A percentile compares a stretch with the other conserved stretches of the same genome.
These are phyloP conservation scores for Decorospora gaudefroyi DNA, from an alignment of 2,329 filamentous ascomycete species.

Conservation along the genomic window DNA sequence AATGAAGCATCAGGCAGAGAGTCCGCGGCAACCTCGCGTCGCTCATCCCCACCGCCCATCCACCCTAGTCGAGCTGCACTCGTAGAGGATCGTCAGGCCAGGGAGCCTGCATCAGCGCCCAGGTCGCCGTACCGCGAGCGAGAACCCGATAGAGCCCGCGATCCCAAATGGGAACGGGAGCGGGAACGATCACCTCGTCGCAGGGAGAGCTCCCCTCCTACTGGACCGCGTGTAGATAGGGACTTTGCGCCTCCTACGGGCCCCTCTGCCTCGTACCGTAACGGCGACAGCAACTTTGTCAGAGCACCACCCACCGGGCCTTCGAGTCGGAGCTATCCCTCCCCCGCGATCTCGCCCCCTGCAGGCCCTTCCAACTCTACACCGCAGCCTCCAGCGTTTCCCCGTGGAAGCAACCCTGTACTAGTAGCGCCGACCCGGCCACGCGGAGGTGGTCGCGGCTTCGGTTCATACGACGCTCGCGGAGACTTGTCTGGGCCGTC, in stretches of 20 bases:
- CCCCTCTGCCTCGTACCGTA: constrained; percentile 44
- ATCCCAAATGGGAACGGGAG: constrained; percentile 34
- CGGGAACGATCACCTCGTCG: constrained; percentile 44
- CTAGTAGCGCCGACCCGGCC: constrained; percentile 49
- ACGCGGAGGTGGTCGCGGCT: constrained; percentile 49
- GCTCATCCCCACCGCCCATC: constrained; percentile 62
- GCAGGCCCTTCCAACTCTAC: constrained; percentile 43
- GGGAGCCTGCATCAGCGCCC: constrained; percentile 42
- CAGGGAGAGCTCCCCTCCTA: constrained; percentile 47
- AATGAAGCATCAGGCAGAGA: constrained; percentile 58
- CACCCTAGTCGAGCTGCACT: constrained; percentile 59
- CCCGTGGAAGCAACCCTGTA: constrained; percentile 44
- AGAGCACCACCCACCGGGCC: constrained; percentile 49
- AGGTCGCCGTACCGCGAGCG: constrained; percentile 44
- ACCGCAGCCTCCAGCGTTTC: constrained; percentile 43
- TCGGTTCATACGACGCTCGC: constrained; percentile 44
- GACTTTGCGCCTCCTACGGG: constrained; percentile 47
- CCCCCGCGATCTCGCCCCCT: constrained; percentile 49
- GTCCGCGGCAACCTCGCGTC: constrained; percentile 62
- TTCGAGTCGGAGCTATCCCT: constrained; percentile 42
- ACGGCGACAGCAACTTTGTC: constrained; percentile 42
- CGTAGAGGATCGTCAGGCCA: constrained; percentile 31
- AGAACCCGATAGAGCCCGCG: constrained; percentile 38
- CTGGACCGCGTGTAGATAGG: constrained; percentile 43
- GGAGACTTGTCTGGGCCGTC: constrained; percentile 42